These are phyloP conservation scores for Geosmithia flava DNA, from an alignment of 2,329 filamentous ascomycete genomes.

Conservation along the genomic window DNA sequence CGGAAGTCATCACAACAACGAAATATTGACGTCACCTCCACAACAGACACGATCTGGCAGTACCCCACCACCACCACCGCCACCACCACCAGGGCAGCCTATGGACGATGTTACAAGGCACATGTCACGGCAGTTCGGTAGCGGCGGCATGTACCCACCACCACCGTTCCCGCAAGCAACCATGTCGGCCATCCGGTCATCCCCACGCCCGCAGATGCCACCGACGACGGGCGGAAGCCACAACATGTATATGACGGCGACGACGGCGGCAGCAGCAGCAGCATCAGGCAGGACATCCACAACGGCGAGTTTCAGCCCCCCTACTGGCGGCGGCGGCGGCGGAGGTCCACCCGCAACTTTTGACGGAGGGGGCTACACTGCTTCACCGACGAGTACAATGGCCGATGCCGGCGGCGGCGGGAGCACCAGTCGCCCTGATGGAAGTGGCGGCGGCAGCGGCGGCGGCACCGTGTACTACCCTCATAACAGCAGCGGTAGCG, in stretches of 20 bases:
- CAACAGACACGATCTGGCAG: conserved; percentile 20
- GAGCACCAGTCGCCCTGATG: too few species aligned
- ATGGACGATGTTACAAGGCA: conserved; percentile 47
- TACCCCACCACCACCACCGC: conserved; percentile 31
- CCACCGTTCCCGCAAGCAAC: conserved; percentile 35
- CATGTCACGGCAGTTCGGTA: conserved; percentile 31
- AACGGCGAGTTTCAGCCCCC: too few species aligned
- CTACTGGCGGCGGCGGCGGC: too few species aligned
- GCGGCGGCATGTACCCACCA: conserved; percentile 32
- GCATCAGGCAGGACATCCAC: too few species aligned
- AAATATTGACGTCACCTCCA: conserved; percentile 1
- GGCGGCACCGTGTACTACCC: conserved; percentile 13
- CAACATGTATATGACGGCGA: too few species aligned
- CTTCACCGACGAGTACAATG: conserved; percentile 28
- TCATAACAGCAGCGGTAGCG: conserved; percentile 7
- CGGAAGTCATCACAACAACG: not conserved
- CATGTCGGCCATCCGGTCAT: conserved; percentile 33
- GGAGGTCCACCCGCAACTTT: conserved; percentile 18
- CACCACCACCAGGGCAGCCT: conserved; percentile 39
- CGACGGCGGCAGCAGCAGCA: too few species aligned
- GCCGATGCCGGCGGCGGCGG: conserved; percentile 15
- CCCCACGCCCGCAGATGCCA: conserved; percentile 17
- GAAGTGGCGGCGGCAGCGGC: conserved; percentile 4
- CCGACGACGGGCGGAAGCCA: not conserved
- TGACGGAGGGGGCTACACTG: conserved; percentile 21